These are phyloP conservation scores for Xylaria sp. DNA, from an alignment of 2,329 filamentous ascomycete species.

Conservation along the genomic window DNA sequence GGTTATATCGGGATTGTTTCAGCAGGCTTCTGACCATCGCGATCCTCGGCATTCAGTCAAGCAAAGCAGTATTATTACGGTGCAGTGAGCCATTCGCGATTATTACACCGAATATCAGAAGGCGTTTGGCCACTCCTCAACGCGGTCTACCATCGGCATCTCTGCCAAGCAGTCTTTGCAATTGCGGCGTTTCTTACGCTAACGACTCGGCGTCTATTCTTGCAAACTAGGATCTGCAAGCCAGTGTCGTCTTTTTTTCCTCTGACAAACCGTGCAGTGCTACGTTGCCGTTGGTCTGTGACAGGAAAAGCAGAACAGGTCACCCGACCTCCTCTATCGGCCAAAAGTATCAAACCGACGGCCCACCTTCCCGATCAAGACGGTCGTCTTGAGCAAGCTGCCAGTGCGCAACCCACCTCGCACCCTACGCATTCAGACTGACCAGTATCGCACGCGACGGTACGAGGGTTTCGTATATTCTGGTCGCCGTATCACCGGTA, in stretches of 20 bases:
- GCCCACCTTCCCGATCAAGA: conserved; percentile 33
- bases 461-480: conserved; percentile 7
- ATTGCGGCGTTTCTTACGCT: not conserved
- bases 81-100: not conserved
- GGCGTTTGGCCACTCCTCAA: conserved; percentile 12
- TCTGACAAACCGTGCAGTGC: conserved; percentile 15
- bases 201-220: conserved; percentile 9
- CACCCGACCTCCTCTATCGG: conserved; percentile 25
- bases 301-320: conserved; percentile 22
- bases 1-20: conserved; percentile 10
- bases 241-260: conserved; percentile 13
- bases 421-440: not conserved
- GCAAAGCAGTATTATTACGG: conserved; percentile 11
- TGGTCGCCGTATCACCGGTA: conserved; percentile 4
- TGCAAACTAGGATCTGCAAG: conserved; percentile 5
- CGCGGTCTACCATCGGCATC: conserved; percentile 8
- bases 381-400: conserved; percentile 24
- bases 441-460: conserved; percentile 3
- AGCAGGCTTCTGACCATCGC: conserved; percentile 7
- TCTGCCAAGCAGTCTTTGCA: not conserved
- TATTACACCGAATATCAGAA: conserved; percentile 6
- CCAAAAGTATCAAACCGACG: conserved; percentile 13
- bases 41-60: not conserved
- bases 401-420: conserved; percentile 14
- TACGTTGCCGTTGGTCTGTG: conserved; percentile 25